Percentiles rank a stretch among this genome's conserved stretches.
Evolutionary conservation across 495 filamentous ascomycete genomes (phyloP).

Genomic region (Daldinia caldariorum): DNA sequence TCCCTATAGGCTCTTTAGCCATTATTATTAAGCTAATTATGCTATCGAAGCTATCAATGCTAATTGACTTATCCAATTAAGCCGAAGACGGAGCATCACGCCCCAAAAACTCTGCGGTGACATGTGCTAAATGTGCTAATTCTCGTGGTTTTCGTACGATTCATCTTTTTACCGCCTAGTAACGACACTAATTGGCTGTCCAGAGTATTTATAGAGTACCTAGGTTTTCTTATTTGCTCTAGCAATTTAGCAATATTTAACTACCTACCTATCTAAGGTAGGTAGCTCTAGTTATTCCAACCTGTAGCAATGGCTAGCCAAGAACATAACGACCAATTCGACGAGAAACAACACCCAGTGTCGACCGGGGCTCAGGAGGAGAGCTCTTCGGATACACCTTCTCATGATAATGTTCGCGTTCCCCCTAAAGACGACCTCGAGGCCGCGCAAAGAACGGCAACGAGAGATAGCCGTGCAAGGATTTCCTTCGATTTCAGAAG

Average conservation of each 20-base stretch:
- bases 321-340: conserved; percentile 6
- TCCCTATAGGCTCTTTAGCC: conserved; percentile 20
- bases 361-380: conserved; percentile 19
- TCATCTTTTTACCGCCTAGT: conserved; percentile 1
- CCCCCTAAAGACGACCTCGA: conserved; percentile 17
- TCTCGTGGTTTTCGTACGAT: conserved; percentile 10
- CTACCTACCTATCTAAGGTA: no score
- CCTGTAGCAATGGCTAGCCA: conserved; percentile 28
- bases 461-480: conserved; percentile 19
- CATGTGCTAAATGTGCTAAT: conserved; percentile 14
- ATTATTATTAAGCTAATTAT: conserved; percentile 30
- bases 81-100: conserved; percentile 38
- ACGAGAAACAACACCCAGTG: conserved; percentile 24
- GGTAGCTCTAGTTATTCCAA: neutral
- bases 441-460: neutral
- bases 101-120: conserved; percentile 1
- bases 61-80: conserved; percentile 26
- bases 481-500: conserved; percentile 43
- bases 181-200: conserved; percentile 9
- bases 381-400: conserved; percentile 24
- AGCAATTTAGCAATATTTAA: neutral
- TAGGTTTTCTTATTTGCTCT: neutral
- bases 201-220: no score
- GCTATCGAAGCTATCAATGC: neutral
- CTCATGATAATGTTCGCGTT: conserved; percentile 13